These are phyloP conservation scores for Pinus taeda DNA, from an alignment of 75 land plant species.

Conservation along the genomic window DNA sequence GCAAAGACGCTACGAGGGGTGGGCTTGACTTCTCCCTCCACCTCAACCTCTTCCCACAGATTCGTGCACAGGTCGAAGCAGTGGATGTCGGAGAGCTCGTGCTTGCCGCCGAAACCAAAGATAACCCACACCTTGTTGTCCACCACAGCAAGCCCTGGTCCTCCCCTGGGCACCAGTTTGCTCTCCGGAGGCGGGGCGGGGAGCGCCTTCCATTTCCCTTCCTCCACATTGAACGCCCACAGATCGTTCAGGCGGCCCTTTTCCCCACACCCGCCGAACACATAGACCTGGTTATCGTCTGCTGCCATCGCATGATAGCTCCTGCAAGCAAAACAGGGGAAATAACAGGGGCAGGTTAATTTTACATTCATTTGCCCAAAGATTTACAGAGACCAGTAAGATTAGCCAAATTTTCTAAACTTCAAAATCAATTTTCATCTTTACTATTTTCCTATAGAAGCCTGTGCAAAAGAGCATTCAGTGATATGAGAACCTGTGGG, in stretches of 20 bases:
- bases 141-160: slow-evolving; percentile 69
- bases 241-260: slow-evolving; percentile 80
- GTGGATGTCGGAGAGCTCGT: slow-evolving; percentile 74
- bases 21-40: slow-evolving; percentile 56
- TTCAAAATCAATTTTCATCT: too few species aligned
- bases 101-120: slow-evolving; percentile 73
- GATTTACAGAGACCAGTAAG: too few species aligned
- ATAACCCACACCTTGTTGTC: slow-evolving; percentile 73
- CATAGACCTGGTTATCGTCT: slow-evolving; percentile 64
- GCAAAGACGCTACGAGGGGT: slow-evolving; percentile 81
- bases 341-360: too few species aligned
- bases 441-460: too few species aligned
- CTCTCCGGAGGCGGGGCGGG: slow-evolving; percentile 49
- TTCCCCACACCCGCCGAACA: slow-evolving; percentile 91
- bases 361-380: too few species aligned
- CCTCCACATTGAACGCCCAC: slow-evolving; percentile 63
- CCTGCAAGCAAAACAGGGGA: slow-evolving; percentile 15
- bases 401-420: too few species aligned
- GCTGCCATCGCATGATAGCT: slow-evolving; percentile 92
- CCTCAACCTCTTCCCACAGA: slow-evolving; percentile 61
- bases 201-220: slow-evolving; percentile 41
- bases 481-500: slow-evolving; percentile 30
- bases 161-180: slow-evolving; percentile 62
- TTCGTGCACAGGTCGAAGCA: slow-evolving; percentile 42
- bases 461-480: neutral